Evolutionary conservation across 2,329 filamentous ascomycete genomes (phyloP), one percentile per base, ranked within the genome.

Genomic region (Volutella citrinella): DNA sequence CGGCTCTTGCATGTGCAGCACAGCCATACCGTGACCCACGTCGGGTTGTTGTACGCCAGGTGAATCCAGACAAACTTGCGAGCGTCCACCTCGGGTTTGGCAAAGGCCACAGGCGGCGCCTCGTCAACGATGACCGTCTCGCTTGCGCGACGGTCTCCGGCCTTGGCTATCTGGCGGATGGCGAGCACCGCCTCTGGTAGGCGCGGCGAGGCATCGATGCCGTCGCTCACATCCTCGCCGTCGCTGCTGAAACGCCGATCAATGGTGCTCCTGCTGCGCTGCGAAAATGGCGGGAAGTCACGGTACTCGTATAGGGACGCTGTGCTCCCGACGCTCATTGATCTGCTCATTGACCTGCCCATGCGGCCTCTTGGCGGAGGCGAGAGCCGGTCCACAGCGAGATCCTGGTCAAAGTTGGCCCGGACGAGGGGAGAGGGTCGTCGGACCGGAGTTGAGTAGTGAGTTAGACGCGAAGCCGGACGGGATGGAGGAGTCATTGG

Each of bases 21-120:
- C 12, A 12, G 5, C 33, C 58, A 40, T 49, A 74, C 73, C 61
- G 73, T 75, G 4, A 78, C 74, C 75, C 75, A 79, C 0, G 69
- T 64, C 0, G 75, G 72, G 32, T 78, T 78, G 8, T 73, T 78
- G 18, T 69, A 78, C 0, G 74, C 71, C 13, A 76, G 44, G 52
- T 79, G 75, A 28, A 78, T 66, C 75, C 76, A 79, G 46, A 72
- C 68, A 44, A 78, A 78, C 49, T 70, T 76, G 16, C 70, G 64
- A 4, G 52, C 45, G 21, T 55, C 49, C 4, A 55, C 48, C 23
- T 59, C 50, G 3, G 62, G 62, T 34, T 53, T 61, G 9, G 46
- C 36, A 45, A 65, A 59, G 19, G 56, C 51, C 21, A 51, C 40
- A n/a, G n/a, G n/a, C 0, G 53, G 50, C 8, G 49, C 42, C 12